Evolutionary conservation across 2,329 filamentous ascomycete species (phyloP), one percentile per base, ranked within the genome.

Genomic region (Huntiella savannae): DNA sequence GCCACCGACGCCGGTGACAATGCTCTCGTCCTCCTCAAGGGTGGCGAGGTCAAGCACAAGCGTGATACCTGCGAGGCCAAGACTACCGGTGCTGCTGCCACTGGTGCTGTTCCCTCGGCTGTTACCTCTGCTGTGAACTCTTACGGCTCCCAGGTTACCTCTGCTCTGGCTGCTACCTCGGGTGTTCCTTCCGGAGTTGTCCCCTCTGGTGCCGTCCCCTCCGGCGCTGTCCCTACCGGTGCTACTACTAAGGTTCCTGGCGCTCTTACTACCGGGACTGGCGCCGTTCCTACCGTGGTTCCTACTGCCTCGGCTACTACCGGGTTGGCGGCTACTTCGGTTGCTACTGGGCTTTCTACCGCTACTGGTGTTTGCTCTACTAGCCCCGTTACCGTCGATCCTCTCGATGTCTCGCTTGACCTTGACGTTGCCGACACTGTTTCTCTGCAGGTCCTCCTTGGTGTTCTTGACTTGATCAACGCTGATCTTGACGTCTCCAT

Each of bases 321-420:
- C 15, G 5, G 6, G 13, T 28, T 28, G 22, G 6, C 8, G 2
- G 13, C 28, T 38, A 6, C 3, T 33, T 33, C 35, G 4, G 19
- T 22, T 8, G 4, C 28, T 15, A 8, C 10, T n/a, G n/a, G 15
- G 4, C 11, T 13, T 17, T 12, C 13, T 3, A 28, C 22, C 22
- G 5, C 22, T 10, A 28, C 22, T 10, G 6, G n/a, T 12, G 4
- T 12, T 5, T 50, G 48, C 48, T 17, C 48, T 17, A 32, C 33
- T 32, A 17, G 22, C 5, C 17, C 41, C 19, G 48, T 50, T n/a
- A 44, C 33, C 33, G 40, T 50, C 22, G 48, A 50, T 34, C 48
- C 45, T 7, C 41, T 47, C 36, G 33, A 42, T 28, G 32, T 38
- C 37, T 40, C 39, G 12, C 41, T 47, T 33, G 11, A n/a, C 16